Conservation (phyloP, 2,329 filamentous ascomycete species). For the Hypoxylon sp. region DNA sequence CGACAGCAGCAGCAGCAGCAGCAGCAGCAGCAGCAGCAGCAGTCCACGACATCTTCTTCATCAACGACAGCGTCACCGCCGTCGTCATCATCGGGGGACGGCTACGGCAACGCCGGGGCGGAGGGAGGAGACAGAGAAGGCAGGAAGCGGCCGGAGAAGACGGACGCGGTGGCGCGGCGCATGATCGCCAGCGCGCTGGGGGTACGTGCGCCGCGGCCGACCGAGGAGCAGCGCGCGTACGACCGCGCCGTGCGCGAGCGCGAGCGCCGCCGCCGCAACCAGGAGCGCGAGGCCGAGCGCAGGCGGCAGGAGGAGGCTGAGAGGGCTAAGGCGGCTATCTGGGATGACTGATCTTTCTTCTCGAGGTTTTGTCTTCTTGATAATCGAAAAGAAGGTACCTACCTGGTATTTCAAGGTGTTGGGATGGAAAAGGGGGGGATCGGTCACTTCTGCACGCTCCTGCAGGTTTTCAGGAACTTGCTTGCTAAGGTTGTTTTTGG, state of each 20-base stretch:
- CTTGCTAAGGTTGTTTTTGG: too few relatives aligned
- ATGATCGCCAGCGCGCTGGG: constrained; percentile 91
- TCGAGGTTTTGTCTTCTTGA: too few relatives aligned
- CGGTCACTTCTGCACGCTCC: background rate
- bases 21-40: too few relatives aligned
- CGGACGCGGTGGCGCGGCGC: constrained; percentile 86
- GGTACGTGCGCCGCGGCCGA: constrained; percentile 79
- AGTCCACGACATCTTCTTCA: too few relatives aligned
- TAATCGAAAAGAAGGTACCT: too few relatives aligned
- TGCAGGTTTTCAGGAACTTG: background rate
- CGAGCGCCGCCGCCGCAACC: constrained; percentile 78
- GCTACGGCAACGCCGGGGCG: background rate
- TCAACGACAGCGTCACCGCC: too few relatives aligned
- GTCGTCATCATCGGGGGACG: constrained; percentile 29
- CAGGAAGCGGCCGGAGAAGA: constrained; percentile 98
- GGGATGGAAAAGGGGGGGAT: too few relatives aligned
- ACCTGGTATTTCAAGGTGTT: too few relatives aligned
- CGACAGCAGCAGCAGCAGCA: too few relatives aligned
- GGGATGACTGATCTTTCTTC: constrained; percentile 77
- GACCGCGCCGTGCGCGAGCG: constrained; percentile 83
- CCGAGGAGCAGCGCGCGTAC: constrained; percentile 88
- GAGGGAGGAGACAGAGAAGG: constrained; percentile 1
- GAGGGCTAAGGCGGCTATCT: constrained; percentile 82
- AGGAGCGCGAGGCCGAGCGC: constrained; percentile 72
- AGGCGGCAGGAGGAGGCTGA: constrained; percentile 67